A percentile compares a stretch with the other conserved stretches of the same genome.
phyloP scores from a whole-genome alignment of 345 rosid genomes.

The Pistacia integerrima region DNA sequence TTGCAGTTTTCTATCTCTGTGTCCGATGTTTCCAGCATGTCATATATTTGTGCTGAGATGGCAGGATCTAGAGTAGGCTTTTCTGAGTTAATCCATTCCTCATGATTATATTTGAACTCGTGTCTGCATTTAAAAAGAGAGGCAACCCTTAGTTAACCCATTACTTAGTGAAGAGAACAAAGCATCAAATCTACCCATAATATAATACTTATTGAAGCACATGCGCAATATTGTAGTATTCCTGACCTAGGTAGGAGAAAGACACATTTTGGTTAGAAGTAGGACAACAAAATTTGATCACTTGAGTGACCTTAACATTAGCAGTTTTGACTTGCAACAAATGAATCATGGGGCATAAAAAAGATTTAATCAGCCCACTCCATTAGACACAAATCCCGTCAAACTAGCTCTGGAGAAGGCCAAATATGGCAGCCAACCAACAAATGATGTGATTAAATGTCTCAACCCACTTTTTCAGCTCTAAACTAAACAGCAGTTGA shows the following conservation, averaged over 20 bases:
- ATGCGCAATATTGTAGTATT: background rate
- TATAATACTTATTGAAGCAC: background rate
- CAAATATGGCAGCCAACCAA: background rate
- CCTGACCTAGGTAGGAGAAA: background rate
- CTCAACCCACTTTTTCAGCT: background rate
- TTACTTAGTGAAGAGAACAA: background rate
- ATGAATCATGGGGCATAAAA: background rate
- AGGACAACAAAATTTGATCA: background rate
- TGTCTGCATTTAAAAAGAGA: constrained; percentile 49
- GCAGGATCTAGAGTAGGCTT: constrained; percentile 72
- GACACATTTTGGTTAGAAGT: background rate
- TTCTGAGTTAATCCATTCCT: constrained; percentile 68
- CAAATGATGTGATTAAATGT: background rate
- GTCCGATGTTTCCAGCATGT: constrained; percentile 41
- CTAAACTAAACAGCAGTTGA: background rate
- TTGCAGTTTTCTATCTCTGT: constrained; percentile 65
- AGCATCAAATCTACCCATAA: background rate
- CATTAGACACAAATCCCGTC: background rate
- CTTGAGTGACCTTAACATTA: background rate
- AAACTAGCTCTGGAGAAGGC: background rate
- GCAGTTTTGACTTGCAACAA: background rate
- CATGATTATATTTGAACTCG: constrained; percentile 69
- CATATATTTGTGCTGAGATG: constrained; percentile 50
- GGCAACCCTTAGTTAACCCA: constrained; percentile 17
- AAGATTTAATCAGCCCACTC: background rate